A percentile compares a stretch with the other conserved stretches of the same genome.
Conservation (phyloP, 2,329 filamentous ascomycete genomes). For the Botrytis fabae region DNA sequence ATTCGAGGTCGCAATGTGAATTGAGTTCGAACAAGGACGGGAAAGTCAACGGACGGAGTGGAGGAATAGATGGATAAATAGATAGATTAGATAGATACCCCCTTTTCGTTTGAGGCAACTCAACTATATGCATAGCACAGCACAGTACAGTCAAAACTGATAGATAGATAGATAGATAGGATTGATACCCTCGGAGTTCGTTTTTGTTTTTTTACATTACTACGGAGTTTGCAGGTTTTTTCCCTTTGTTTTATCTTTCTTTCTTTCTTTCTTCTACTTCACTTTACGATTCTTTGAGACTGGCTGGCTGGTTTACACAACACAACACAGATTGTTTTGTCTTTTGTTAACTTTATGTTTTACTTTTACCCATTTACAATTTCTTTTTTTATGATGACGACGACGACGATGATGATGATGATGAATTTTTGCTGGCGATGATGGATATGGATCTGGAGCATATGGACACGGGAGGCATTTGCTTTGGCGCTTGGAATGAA, state of each 20-base stretch:
- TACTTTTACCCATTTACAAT: background rate
- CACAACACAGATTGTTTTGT: background rate
- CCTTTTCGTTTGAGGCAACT: background rate
- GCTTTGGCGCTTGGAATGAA: background rate
- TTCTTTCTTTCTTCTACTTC: background rate
- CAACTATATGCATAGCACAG: background rate
- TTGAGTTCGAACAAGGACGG: background rate
- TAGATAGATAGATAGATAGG: background rate
- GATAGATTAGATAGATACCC: constrained; percentile 5
- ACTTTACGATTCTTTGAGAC: background rate
- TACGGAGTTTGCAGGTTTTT: background rate
- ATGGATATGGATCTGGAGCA: background rate
- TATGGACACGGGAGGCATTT: background rate
- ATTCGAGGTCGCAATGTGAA: constrained; percentile 14
- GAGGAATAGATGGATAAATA: background rate
- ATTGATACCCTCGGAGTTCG: constrained; percentile 8
- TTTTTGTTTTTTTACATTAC: background rate
- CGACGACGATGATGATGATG: background rate
- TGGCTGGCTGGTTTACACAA: background rate
- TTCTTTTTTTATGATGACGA: background rate
- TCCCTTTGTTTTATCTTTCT: background rate
- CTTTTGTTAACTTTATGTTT: background rate
- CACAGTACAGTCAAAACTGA: constrained; percentile 2
- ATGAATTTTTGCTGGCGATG: background rate
- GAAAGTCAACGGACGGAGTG: background rate